A percentile compares a stretch with the other conserved stretches of the same genome.
These are phyloP conservation scores for Penicillium decumbens DNA, from an alignment of 2,329 filamentous ascomycete genomes.

Conservation along the genomic window DNA sequence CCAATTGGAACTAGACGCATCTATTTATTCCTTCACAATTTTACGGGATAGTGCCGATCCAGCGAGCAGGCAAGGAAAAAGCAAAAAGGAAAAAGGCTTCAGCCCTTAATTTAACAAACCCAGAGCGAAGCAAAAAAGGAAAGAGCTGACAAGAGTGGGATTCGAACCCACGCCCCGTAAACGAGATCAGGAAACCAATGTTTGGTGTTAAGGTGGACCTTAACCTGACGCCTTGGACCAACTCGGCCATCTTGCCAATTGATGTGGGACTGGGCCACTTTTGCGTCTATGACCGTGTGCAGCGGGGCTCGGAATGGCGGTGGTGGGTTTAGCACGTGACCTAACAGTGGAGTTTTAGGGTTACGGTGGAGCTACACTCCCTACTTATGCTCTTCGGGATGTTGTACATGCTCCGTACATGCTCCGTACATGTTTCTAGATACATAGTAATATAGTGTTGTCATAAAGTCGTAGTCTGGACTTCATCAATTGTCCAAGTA, in stretches of 20 bases:
- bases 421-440: too few relatives aligned
- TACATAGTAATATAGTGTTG: too few relatives aligned
- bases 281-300: not conserved
- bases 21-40: too few relatives aligned
- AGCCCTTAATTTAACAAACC: too few relatives aligned
- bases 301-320: not conserved
- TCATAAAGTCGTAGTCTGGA: not conserved
- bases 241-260: slow-evolving; percentile 31
- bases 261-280: not conserved
- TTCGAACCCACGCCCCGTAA: slow-evolving; percentile 21
- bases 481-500: not conserved
- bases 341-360: not conserved
- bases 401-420: too few relatives aligned
- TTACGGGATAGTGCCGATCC: too few relatives aligned
- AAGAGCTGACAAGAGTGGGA: slow-evolving; percentile 20
- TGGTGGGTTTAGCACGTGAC: not conserved
- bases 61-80: not conserved
- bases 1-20: too few relatives aligned
- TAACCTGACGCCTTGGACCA: slow-evolving; percentile 34
- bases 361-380: not conserved
- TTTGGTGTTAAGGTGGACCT: slow-evolving; percentile 25
- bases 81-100: too few relatives aligned
- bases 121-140: too few relatives aligned
- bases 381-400: too few relatives aligned
- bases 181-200: slow-evolving; percentile 18